Conservation (phyloP, 2,329 filamentous ascomycete species). For the Verticillium nubilum region DNA sequence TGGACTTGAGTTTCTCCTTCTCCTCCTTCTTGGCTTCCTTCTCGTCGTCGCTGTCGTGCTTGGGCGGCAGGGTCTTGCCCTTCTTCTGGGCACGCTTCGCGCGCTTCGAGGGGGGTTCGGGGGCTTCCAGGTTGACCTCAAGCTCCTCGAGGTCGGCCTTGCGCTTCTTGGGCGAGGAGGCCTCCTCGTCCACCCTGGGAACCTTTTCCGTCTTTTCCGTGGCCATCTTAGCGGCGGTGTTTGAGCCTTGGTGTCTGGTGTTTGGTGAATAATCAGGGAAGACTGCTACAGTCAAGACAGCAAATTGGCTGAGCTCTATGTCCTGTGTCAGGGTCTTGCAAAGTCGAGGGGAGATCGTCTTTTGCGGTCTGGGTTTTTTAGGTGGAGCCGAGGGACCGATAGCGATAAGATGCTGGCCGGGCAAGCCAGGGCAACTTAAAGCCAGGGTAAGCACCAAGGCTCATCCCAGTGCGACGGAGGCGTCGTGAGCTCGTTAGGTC, state of each 20-base stretch:
- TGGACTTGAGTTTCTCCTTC: constrained; percentile 35
- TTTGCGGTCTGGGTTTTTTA: constrained; percentile 1
- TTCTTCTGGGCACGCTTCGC: constrained; percentile 88
- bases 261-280: neutral
- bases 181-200: neutral
- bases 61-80: constrained; percentile 53
- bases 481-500: neutral
- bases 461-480: neutral
- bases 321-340: neutral
- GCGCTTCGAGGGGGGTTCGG: constrained; percentile 93
- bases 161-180: constrained; percentile 57
- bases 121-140: constrained; percentile 83
- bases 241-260: neutral
- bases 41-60: constrained; percentile 35
- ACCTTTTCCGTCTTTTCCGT: neutral
- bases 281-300: neutral
- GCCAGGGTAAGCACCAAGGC: neutral
- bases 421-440: no score
- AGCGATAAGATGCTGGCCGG: neutral
- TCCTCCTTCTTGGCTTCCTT: constrained; percentile 25
- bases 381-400: neutral
- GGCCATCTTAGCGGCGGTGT: neutral
- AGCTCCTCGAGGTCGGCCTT: constrained; percentile 68
- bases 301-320: neutral
- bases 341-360: neutral